Conservation (phyloP, 1,284 basidiomycete species). For the Xerocomus amazonicus region DNA sequence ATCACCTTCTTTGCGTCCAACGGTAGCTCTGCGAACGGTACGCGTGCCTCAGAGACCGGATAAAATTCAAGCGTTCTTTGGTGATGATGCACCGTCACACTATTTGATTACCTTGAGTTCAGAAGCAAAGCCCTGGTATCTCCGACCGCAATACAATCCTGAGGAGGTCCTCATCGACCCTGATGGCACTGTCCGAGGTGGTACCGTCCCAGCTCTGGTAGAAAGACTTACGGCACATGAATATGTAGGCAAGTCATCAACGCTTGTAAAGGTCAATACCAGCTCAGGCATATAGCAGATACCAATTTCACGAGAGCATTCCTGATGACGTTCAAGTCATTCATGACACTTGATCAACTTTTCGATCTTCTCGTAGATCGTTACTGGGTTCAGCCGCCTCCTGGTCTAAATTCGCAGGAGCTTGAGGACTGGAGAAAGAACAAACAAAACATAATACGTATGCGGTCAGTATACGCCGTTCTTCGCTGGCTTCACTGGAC, state of each 20-base stretch:
- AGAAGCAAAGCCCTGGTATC: conserved; percentile 60
- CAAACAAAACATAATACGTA: conserved; percentile 70
- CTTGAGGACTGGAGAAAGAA: conserved; percentile 62
- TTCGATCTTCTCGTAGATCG: conserved; percentile 64
- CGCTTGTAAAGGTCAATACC: neutral
- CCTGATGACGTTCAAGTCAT: conserved; percentile 80
- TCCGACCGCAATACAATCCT: conserved; percentile 60
- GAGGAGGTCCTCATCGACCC: conserved; percentile 67
- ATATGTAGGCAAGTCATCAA: conserved; percentile 43
- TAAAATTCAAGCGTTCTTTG: conserved; percentile 62
- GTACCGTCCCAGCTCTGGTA: conserved; percentile 65
- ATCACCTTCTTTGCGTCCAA: neutral
- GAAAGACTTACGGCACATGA: conserved; percentile 73
- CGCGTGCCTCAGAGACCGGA: conserved; percentile 24
- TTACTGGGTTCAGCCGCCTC: conserved; percentile 63
- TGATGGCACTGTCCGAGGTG: conserved; percentile 66
- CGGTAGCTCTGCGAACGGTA: conserved; percentile 13
- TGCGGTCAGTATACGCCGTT: conserved; percentile 43
- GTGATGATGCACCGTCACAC: conserved; percentile 50
- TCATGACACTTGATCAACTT: conserved; percentile 64
- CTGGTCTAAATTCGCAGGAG: conserved; percentile 49
- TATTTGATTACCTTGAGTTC: conserved; percentile 40
- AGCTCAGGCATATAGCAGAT: conserved; percentile 38
- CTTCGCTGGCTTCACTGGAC: neutral
- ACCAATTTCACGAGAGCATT: conserved; percentile 71